Base-by-base conservation (phyloP, 2,329 filamentous ascomycete genomes). In the Ophiostoma australiae region DNA sequence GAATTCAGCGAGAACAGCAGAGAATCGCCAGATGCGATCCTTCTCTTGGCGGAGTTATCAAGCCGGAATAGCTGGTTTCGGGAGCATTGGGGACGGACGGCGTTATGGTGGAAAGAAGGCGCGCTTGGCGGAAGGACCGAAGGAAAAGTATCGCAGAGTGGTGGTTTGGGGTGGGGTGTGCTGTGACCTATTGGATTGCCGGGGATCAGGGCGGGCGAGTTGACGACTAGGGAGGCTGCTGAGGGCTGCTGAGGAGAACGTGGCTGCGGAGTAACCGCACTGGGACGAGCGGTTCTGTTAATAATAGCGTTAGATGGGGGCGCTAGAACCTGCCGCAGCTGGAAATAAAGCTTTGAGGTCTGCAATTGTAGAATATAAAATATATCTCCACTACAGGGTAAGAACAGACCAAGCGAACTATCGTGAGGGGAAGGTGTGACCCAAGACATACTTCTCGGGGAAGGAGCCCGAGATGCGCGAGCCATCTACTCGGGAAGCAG, bases 31-130 rank as follows among this genome's bases (percentile, higher is more conserved):
- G 44, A 48, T 48, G 10, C 48, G 37, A 37, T 31, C 17, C 20
- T 20, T 13, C 17, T 17, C 37, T 52, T 35, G 31, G 69, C 69
- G 69, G 69, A 48, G 69, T 8, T 37, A 70, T 70, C n/a, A 55
- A 63, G 69, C 69, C 69, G 69, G 69, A 61, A 48, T 70, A 52
- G 52, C 69, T 70, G 23, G 33, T 48, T 68, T 70, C 70, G 70
- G 70, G 65, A 68, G 39, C 48, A 68, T 70, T 33, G 69, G 15
- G 17, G 58, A 27, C 20, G 27, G 58, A 27, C 11, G 41, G 15
- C 39, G 41, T 44, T 35, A 23, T 58, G 41, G 39, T 48, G 66
- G 44, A 2, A 6, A 33, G 27, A n/a, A 11, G 33, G 31, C 61
- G 27, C 11, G 61, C 31, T 65, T 65, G 61, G 33, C 61, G 61